Evolutionary conservation across 495 filamentous ascomycete genomes (phyloP).

Genomic region (Mycothermus thermophilus): DNA sequence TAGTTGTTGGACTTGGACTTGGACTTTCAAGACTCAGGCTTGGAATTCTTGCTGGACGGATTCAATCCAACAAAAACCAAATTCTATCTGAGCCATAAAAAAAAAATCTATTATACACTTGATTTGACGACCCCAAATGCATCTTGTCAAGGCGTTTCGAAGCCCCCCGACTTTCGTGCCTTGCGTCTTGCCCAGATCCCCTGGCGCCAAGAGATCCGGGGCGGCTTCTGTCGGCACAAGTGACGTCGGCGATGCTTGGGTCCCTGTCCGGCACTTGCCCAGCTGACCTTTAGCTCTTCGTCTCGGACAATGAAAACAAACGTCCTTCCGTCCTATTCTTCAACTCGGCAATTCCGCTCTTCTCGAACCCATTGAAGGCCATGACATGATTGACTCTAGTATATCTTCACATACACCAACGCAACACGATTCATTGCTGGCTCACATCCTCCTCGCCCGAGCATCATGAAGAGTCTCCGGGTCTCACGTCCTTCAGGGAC

Average conservation of each 20-base stretch:
- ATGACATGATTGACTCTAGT: neutral
- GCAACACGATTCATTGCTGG: neutral
- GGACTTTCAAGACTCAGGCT: too few relatives aligned
- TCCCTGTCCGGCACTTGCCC: neutral
- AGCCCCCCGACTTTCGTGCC: too few relatives aligned
- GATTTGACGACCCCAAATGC: too few relatives aligned
- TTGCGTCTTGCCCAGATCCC: too few relatives aligned
- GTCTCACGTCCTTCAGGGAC: conserved; percentile 2
- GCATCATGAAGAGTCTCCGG: conserved; percentile 14
- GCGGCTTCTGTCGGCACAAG: conserved; percentile 25
- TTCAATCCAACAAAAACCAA: too few relatives aligned
- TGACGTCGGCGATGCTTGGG: conserved; percentile 21
- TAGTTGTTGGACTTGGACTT: too few relatives aligned
- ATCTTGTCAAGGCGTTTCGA: too few relatives aligned
- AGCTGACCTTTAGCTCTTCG: conserved; percentile 1
- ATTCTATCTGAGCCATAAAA: too few relatives aligned
- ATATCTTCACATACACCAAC: neutral
- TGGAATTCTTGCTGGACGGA: too few relatives aligned
- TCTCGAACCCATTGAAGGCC: too few relatives aligned
- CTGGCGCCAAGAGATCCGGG: conserved; percentile 5
- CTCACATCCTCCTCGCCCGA: neutral
- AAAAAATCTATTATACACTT: too few relatives aligned
- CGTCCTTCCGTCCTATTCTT: neutral
- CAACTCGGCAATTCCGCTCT: too few relatives aligned
- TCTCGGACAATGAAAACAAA: neutral